phyloP scores from a whole-genome alignment of 2,329 filamentous ascomycete species.

The Colletotrichum tofieldiae region DNA sequence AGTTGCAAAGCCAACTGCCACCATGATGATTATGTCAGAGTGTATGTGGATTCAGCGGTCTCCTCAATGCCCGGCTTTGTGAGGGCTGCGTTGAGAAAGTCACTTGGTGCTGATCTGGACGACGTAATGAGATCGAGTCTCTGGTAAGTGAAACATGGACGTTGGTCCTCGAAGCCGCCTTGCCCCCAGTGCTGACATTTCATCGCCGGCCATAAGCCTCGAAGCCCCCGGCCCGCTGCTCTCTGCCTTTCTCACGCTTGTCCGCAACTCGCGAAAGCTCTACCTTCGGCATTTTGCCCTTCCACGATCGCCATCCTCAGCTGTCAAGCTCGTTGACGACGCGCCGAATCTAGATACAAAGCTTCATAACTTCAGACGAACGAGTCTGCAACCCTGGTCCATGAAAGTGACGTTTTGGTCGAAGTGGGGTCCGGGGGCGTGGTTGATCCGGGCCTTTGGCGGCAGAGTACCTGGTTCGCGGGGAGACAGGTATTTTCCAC shows the following conservation, averaged over 20 bases:
- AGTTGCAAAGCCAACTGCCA: conserved; percentile 49
- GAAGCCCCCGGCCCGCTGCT: conserved; percentile 19
- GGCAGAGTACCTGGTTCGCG: conserved; percentile 63
- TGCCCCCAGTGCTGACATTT: neutral
- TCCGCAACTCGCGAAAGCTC: conserved; percentile 61
- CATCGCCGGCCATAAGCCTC: conserved; percentile 1
- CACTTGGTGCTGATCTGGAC: conserved; percentile 40
- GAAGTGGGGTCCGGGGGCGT: conserved; percentile 63
- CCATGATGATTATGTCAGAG: conserved; percentile 50
- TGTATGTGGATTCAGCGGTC: conserved; percentile 52
- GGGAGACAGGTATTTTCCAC: conserved; percentile 61
- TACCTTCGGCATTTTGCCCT: conserved; percentile 64
- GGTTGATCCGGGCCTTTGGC: conserved; percentile 61
- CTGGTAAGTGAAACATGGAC: neutral
- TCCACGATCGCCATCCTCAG: conserved; percentile 62
- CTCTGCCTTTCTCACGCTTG: conserved; percentile 51
- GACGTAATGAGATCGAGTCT: conserved; percentile 42
- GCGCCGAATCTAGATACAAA: conserved; percentile 59
- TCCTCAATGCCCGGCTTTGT: conserved; percentile 45
- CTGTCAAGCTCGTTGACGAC: conserved; percentile 52
- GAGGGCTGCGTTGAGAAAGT: conserved; percentile 29
- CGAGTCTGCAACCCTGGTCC: conserved; percentile 68
- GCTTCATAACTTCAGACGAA: conserved; percentile 58
- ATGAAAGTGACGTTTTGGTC: conserved; percentile 64
- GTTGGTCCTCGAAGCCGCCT: conserved; percentile 47